Conservation (phyloP, 306 rosid genomes). For the Citrullus amarus region DNA sequence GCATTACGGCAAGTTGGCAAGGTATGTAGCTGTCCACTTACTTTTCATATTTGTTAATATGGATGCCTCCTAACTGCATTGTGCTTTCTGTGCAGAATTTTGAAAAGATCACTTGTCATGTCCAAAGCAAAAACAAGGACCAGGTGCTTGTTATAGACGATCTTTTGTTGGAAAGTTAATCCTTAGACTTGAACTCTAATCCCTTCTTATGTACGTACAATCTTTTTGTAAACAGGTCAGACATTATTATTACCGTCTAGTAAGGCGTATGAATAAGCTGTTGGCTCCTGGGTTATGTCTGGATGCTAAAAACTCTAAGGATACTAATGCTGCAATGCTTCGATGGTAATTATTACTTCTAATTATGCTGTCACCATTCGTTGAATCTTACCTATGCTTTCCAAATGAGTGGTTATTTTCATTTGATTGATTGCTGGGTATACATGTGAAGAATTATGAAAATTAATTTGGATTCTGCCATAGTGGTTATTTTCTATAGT, state of each 20-base stretch:
- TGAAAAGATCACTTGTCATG: conserved; percentile 87
- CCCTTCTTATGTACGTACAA: neutral
- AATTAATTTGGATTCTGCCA: neutral
- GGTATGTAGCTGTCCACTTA: conserved; percentile 21
- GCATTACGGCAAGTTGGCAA: conserved; percentile 96
- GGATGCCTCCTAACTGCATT: conserved; percentile 12
- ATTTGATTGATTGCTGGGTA: neutral
- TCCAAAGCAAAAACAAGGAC: conserved; percentile 96
- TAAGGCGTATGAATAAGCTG: conserved; percentile 96
- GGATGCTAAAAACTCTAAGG: conserved; percentile 89
- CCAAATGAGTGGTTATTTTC: neutral
- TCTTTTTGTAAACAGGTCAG: conserved; percentile 50
- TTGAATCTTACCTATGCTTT: neutral
- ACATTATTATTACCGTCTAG: conserved; percentile 95
- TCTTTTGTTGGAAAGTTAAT: conserved; percentile 7
- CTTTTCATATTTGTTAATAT: conserved; percentile 10
- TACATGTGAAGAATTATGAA: neutral
- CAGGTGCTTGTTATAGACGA: conserved; percentile 32
- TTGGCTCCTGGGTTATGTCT: conserved; percentile 84
- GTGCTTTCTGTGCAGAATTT: conserved; percentile 60
- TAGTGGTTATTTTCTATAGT: neutral
- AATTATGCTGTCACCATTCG: neutral
- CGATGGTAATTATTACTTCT: conserved; percentile 53
- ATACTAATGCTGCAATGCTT: conserved; percentile 97
- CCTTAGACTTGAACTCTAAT: neutral